A percentile compares a stretch with the other conserved stretches of the same genome.
phyloP scores from a whole-genome alignment of 768 basidiomycete genomes.

The Rhodotorula graminis region DNA sequence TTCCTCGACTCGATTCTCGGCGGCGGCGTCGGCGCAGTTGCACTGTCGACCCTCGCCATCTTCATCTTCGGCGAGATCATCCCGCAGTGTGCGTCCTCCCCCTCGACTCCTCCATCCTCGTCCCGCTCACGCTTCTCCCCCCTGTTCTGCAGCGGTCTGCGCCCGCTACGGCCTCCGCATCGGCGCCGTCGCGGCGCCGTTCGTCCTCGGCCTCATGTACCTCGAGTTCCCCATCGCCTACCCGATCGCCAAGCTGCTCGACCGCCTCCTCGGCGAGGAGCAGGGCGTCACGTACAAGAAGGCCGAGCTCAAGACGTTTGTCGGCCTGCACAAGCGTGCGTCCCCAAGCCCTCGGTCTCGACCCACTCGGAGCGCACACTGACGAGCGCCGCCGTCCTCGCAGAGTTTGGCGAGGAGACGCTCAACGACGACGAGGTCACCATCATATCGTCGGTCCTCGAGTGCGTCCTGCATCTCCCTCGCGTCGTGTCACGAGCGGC shows the following conservation, averaged over 20 bases:
- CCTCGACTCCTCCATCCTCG: background rate
- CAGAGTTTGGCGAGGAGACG: constrained; percentile 47
- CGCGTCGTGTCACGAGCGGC: too few species aligned
- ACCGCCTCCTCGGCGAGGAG: constrained; percentile 68
- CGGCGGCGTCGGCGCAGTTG: constrained; percentile 51
- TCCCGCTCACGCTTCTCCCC: too few species aligned
- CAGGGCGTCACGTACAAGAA: constrained; percentile 53
- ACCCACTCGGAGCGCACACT: background rate
- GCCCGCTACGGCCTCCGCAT: constrained; percentile 71
- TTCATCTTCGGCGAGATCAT: constrained; percentile 57
- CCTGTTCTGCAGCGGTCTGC: constrained; percentile 56
- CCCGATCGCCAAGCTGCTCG: constrained; percentile 67
- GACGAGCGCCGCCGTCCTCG: background rate
- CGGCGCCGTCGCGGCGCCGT: constrained; percentile 70
- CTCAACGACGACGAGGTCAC: constrained; percentile 50
- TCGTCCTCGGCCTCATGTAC: constrained; percentile 58
- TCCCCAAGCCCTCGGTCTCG: background rate
- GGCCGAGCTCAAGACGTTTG: constrained; percentile 50
- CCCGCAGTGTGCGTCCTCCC: constrained; percentile 50
- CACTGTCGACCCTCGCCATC: constrained; percentile 44
- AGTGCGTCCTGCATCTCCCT: constrained; percentile 5
- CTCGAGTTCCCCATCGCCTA: constrained; percentile 62
- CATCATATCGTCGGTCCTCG: constrained; percentile 40
- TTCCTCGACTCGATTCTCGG: constrained; percentile 51
- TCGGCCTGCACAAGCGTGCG: constrained; percentile 49